A percentile compares a stretch with the other conserved stretches of the same genome.
phyloP scores from a whole-genome alignment of 1,284 basidiomycete species.

The Ustilago nuda region DNA sequence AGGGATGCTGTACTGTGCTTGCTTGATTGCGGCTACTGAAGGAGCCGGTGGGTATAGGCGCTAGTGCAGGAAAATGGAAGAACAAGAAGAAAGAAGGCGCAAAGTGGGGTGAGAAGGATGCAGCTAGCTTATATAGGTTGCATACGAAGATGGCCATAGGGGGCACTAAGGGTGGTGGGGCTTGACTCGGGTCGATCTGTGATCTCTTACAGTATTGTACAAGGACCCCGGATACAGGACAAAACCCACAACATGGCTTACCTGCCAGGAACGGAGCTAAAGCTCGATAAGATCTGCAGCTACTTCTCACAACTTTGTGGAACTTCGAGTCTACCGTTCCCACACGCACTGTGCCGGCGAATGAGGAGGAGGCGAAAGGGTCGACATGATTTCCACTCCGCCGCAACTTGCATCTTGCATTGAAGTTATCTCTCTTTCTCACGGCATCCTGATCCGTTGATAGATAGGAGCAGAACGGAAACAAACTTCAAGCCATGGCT shows the following conservation, averaged over 20 bases:
- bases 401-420: constrained; percentile 11
- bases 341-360: neutral
- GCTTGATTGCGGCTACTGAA: neutral
- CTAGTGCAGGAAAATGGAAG: neutral
- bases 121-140: constrained; percentile 11
- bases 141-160: neutral
- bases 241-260: neutral
- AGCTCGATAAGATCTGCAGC: constrained; percentile 1
- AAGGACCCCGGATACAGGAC: constrained; percentile 3
- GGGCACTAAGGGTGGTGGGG: constrained; percentile 1
- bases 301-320: neutral
- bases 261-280: constrained; percentile 4
- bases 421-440: neutral
- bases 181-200: neutral
- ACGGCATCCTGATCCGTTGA: constrained; percentile 2
- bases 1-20: constrained; percentile 7
- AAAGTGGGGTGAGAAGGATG: neutral
- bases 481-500: neutral
- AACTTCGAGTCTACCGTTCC: neutral
- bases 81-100: neutral
- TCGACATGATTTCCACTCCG: constrained; percentile 4
- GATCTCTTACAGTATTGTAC: neutral
- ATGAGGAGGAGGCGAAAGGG: constrained; percentile 3
- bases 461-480: constrained; percentile 26
- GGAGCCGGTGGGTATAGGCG: neutral